Base-by-base conservation (phyloP, 1,284 basidiomycete species). In the Apiotrichum sp. region DNA sequence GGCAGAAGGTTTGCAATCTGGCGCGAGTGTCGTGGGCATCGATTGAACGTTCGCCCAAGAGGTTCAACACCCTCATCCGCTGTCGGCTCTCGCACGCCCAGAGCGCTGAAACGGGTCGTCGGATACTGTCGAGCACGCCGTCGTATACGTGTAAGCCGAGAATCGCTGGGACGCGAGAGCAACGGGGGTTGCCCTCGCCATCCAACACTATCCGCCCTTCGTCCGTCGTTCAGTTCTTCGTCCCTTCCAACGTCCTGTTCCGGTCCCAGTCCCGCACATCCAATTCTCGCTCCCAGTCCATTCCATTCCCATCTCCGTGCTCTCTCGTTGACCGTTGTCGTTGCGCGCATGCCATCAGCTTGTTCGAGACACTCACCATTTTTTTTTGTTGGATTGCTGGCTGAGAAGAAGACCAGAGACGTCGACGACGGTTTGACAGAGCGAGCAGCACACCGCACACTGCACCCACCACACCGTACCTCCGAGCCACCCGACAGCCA, bases 341-440 rank as follows among this genome's bases (percentile, higher is more conserved):
- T 40, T 14, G 36, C 44, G 39, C 32, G 38, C 38, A 34, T 49
- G 33, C 34, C 47, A 39, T 35, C 11, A 29, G n/a, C 36, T 14
- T 31, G 47, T 22, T 11, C 6, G 13, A 35, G 33, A 22, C 22
- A 22, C 47, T 35, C 33, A 48, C 47, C 47, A 48, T 48, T 48
- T 48, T 48, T 38, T 48, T 34, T 36, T 48, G 39, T 14, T 41
- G 10, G 35, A 48, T 48, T 48, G 47, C 47, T 48, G 47, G 47
- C 47, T 48, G 39, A 22, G 39, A 32, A 39, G 16, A 11, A 39
- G 22, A 38, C 16, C n/a, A 16, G 22, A 22, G 22, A 38, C 16
- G 34, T 34, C 33, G 46, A 47, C 34, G 34, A 22, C 8, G 34
- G 46, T 47, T 47, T 47, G 46, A 47, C 31, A 45, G 46, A 47